phyloP scores from a whole-genome alignment of 192 early-diverging fungal genomes.

The Podochytrium sp. region DNA sequence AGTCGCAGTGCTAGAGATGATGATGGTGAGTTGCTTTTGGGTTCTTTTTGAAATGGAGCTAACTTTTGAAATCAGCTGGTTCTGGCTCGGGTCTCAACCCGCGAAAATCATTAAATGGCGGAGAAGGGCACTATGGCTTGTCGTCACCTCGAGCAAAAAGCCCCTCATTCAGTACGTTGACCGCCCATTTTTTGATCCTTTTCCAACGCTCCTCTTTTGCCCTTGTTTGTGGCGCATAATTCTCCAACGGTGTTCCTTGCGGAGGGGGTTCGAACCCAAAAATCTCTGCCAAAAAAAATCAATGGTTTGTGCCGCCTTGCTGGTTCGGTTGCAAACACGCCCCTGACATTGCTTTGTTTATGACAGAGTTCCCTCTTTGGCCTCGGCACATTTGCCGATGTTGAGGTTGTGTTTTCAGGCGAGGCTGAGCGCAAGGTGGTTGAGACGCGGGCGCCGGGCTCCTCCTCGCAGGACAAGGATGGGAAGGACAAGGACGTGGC shows the following conservation, averaged over 20 bases:
- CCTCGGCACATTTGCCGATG: conserved; percentile 73
- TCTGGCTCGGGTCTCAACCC: conserved; percentile 12
- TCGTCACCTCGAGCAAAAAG: conserved; percentile 1
- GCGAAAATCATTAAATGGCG: conserved; percentile 9
- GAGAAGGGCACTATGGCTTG: neutral
- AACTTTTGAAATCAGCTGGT: neutral
- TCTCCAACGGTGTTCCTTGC: too few relatives aligned
- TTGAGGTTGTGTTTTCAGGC: conserved; percentile 80
- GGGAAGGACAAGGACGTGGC: conserved; percentile 82
- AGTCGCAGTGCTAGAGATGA: conserved; percentile 1
- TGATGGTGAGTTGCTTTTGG: neutral
- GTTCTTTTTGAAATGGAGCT: neutral
- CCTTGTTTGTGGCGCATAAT: too few relatives aligned
- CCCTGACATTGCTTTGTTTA: neutral
- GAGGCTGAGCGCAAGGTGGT: conserved; percentile 91
- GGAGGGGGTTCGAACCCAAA: too few relatives aligned
- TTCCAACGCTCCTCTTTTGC: too few relatives aligned
- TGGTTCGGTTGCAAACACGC: too few relatives aligned
- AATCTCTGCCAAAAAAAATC: too few relatives aligned
- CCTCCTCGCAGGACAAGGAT: conserved; percentile 64
- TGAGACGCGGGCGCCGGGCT: conserved; percentile 74
- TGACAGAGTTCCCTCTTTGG: conserved; percentile 46
- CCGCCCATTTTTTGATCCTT: too few relatives aligned
- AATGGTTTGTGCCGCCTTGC: too few relatives aligned
- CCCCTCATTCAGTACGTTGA: conserved; percentile 18